Base-by-base conservation (phyloP, 495 filamentous ascomycete genomes). In the Lophium mytilinum region DNA sequence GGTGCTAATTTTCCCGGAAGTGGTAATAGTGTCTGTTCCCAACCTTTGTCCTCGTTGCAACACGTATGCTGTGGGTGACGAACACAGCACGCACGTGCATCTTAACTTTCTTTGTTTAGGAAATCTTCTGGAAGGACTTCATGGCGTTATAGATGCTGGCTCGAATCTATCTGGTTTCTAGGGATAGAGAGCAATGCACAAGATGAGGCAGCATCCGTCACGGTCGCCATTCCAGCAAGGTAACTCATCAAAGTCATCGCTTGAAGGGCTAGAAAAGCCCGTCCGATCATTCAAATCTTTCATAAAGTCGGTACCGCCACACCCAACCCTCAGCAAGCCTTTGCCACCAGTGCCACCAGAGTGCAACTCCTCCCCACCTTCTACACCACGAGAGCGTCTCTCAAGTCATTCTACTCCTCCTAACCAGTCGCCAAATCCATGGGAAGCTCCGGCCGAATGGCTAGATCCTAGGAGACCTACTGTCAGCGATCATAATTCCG, bases 251-350 rank as follows among this genome's bases (percentile, higher is more conserved):
- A 53, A 59, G 5, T 49, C 59, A 11, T 62, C 56, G 30, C 59
- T 66, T n/a, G 52, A 58, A 24, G 63, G 63, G 47, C 62, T 66
- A 59, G 63, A 66, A 48, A 51, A 45, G 18, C 63, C 63, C 37
- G 49, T 66, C 17, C 55, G 51, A 9, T 66, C 63, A 4, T 65
- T 65, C 52, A 65, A 62, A 48, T 65, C 62, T 17, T 62, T 59
- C 49, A 53, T 66, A 37, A 56, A 55, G 54, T 49, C 51, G 4
- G 55, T 53, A 1, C 62, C 62, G 18, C 57, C 62, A 21, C 36
- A 55, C 35, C 58, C 52, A 14, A 36, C 4, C 37, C 35, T 12
- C 4, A 17, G 50, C 53, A 64, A 61, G 51, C 49, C 62, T 51
- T 64, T 64, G 54, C 62, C 62, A 54, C 57, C 53, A 21, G 14